Evolutionary conservation across 169 alveolate genomes (phyloP).

Genomic region (Eimeria necatrix): DNA sequence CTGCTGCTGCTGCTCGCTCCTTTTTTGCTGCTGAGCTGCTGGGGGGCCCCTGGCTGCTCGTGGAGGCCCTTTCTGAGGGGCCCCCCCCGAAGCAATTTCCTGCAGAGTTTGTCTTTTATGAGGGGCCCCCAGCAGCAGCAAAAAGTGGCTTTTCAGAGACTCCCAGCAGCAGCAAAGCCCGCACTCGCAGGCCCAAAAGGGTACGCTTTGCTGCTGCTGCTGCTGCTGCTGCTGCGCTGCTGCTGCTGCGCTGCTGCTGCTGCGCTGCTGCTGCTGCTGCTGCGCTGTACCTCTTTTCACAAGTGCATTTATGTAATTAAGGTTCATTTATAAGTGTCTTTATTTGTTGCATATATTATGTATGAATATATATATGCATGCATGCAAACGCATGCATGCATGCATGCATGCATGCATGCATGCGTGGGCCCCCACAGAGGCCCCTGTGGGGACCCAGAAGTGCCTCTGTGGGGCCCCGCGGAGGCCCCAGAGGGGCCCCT

Average conservation of each 20-base stretch:
- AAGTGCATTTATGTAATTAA: no score
- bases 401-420: neutral
- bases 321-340: no score
- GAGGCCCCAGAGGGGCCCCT: no score
- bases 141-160: neutral
- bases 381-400: neutral
- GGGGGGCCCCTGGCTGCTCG: constrained; percentile 41
- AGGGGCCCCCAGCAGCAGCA: neutral
- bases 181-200: neutral
- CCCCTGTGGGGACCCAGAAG: neutral
- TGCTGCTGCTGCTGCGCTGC: neutral
- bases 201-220: neutral
- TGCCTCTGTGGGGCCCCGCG: no score
- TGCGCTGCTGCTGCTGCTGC: no score
- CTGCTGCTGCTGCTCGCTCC: neutral
- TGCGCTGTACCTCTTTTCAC: no score
- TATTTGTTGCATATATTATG: neutral
- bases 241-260: neutral
- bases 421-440: neutral
- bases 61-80: constrained; percentile 8
- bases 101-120: constrained; percentile 16
- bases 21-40: neutral
- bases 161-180: neutral
- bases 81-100: neutral
- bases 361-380: neutral